Base-by-base conservation (phyloP, 2,329 filamentous ascomycete genomes). In the Calonectria pseudoreteaudii region DNA sequence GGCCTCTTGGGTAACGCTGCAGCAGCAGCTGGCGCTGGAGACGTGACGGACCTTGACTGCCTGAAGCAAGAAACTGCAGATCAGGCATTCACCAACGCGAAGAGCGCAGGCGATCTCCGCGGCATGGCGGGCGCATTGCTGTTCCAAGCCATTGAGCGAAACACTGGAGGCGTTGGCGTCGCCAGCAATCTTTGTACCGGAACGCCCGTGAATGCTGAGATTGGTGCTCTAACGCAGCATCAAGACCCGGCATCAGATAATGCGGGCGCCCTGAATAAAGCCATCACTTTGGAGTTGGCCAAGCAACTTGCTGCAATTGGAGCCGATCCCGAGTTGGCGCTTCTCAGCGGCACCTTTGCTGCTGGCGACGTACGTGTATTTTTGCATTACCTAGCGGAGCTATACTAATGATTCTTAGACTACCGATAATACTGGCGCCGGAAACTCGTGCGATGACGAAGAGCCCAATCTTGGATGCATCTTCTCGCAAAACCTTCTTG, bases 161-260 rank as follows among this genome's bases (percentile, higher is more conserved):
- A 90, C 81, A 89, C 86, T 5, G 87, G 83, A 4, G 73, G 74
- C 36, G 78, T 80, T 13, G 79, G 79, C 7, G 75, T 75, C 7
- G 76, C 76, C 1, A 80, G 78, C 13, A 58, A 49, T 47, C 75
- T 88, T 64, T 94, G 92, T 85, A 87, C 83, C 83, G 81, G 91
- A 79, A 86, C 83, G 50, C 90, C 92, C 20, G 86, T 87, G 72
- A 94, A 94, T 84, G 88, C 92, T 3, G 92, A 94, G 85, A 93
- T 94, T 79, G 89, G 87, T 34, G 91, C 91, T 53, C 82, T 94
- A 73, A 84, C 86, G 68, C 91, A 93, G 83, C 92, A 94, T 83
- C 92, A 94, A 84, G 92, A 94, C 81, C 91, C 92, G 34, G 92
- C 92, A 26, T 90, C 90, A 0, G 80, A 86, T 4, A 88, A 88